Evolutionary conservation across 768 basidiomycete genomes (phyloP).

Genomic region (Udeniomyces megalosporus): DNA sequence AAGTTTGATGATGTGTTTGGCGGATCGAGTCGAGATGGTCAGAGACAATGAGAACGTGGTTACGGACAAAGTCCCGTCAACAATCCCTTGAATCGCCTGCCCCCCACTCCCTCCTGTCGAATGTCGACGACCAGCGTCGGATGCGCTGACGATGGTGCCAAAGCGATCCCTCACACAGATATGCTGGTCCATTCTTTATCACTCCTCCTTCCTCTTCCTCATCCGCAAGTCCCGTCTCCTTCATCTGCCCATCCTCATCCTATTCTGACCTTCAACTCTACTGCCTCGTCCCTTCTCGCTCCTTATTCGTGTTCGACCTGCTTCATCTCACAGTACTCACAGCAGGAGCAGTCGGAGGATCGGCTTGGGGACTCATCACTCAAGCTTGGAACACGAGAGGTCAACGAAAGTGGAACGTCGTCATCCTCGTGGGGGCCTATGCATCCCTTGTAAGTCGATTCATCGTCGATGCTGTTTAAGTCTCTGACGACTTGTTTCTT

Average conservation of each 20-base stretch:
- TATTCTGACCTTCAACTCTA: not conserved
- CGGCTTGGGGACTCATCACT: constrained; percentile 22
- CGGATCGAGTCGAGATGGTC: too few relatives aligned
- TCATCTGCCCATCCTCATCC: too few relatives aligned
- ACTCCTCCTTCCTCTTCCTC: constrained; percentile 21
- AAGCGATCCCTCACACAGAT: not conserved
- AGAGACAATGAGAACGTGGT: too few relatives aligned
- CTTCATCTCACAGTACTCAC: constrained; percentile 12
- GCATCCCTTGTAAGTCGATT: constrained; percentile 22
- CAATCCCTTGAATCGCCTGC: too few relatives aligned
- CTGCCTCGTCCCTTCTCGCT: not conserved
- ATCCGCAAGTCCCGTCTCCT: not conserved
- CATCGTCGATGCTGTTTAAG: not conserved
- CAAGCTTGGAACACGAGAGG: constrained; percentile 18
- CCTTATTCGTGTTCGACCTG: too few relatives aligned
- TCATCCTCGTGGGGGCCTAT: constrained; percentile 24
- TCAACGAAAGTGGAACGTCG: constrained; percentile 22
- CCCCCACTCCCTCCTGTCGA: too few relatives aligned
- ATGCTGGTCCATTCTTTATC: constrained; percentile 21
- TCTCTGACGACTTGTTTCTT: too few relatives aligned
- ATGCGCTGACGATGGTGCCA: too few relatives aligned
- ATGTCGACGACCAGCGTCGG: too few relatives aligned
- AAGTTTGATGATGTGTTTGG: too few relatives aligned
- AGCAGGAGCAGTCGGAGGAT: constrained; percentile 18
- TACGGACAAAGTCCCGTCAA: too few relatives aligned